Evolutionary conservation across 306 rosid genomes (phyloP).

Genomic region (Alnus rubra): DNA sequence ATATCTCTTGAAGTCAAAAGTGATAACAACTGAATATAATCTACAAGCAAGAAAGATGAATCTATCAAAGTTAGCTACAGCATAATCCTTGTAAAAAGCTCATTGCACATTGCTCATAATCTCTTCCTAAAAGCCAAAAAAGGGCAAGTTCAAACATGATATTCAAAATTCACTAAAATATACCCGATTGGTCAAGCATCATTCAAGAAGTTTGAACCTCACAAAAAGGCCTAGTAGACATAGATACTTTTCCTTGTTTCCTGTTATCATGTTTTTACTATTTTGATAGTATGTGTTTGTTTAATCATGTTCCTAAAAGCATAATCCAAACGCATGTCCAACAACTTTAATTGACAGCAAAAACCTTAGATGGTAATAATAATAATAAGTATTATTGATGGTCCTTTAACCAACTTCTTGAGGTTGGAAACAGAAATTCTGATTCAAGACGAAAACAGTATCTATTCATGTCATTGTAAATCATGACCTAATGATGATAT

Average conservation of each 20-base stretch:
- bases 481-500: not conserved
- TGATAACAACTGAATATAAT: not conserved
- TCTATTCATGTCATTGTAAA: not conserved
- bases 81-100: not conserved
- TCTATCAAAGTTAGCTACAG: not conserved
- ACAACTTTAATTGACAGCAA: not conserved
- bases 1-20: not conserved
- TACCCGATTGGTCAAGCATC: not conserved
- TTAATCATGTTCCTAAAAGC: not conserved
- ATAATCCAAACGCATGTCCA: not conserved
- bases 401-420: too few species aligned
- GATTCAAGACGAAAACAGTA: too few species aligned
- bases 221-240: not conserved
- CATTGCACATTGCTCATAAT: not conserved
- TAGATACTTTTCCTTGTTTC: not conserved
- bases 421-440: too few species aligned
- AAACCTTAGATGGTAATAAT: not conserved
- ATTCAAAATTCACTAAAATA: not conserved
- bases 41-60: not conserved
- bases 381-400: too few species aligned
- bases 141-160: not conserved
- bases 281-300: not conserved
- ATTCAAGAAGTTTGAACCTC: not conserved
- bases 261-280: not conserved
- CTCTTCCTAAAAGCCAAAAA: not conserved